phyloP scores from a whole-genome alignment of 164 flowering plant species.

The Tinospora cordifolia region DNA sequence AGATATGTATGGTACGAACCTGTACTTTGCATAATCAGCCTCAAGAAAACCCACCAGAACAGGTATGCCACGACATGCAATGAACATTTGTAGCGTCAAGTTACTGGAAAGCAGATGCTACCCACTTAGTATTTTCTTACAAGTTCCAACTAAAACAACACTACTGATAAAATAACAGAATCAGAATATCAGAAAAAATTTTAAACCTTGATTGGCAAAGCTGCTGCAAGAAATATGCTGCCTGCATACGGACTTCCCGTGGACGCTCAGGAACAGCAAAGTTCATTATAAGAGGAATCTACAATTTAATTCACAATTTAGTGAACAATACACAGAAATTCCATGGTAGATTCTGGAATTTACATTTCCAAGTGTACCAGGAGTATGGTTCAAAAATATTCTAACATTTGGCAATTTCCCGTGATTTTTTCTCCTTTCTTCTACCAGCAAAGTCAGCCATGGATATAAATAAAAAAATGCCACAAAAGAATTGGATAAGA shows the following conservation, averaged over 20 bases:
- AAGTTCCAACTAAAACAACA: background rate
- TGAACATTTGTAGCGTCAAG: slow-evolving; percentile 94
- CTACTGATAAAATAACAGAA: background rate
- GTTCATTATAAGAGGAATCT: slow-evolving; percentile 87
- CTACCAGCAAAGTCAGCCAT: no score
- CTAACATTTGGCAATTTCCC: no score
- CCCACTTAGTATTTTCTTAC: slow-evolving; percentile 3
- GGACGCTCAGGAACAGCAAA: slow-evolving; percentile 85
- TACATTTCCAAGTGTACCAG: background rate
- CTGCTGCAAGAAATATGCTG: slow-evolving; percentile 93
- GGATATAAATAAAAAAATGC: no score
- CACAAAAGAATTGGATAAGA: no score
- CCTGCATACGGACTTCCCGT: slow-evolving; percentile 90
- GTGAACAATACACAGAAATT: no score
- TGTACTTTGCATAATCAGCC: slow-evolving; percentile 93
- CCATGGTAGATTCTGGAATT: no score
- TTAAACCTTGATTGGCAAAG: slow-evolving; percentile 89
- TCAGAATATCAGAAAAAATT: slow-evolving; percentile 5
- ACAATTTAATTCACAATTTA: slow-evolving; percentile 17
- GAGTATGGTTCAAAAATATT: no score
- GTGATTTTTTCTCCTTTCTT: no score
- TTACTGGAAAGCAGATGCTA: slow-evolving; percentile 47
- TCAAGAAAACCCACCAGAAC: slow-evolving; percentile 92
- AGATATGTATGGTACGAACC: slow-evolving; percentile 36
- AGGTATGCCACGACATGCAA: slow-evolving; percentile 95